Conservation (phyloP, 495 filamentous ascomycete species). For the Astrothelium subdiscretum region DNA sequence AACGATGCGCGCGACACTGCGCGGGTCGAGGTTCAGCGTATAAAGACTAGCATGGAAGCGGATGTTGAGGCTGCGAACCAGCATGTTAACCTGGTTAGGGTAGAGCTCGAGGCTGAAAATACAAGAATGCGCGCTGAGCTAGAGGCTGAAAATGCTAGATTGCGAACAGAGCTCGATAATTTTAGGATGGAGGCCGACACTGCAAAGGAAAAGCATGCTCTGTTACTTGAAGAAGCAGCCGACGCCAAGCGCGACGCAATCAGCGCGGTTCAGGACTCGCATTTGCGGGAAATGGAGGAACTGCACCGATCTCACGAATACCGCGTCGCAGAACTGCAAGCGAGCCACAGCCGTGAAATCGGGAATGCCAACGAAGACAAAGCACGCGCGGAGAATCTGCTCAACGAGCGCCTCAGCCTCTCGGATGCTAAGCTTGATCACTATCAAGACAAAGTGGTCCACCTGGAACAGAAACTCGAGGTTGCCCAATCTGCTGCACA, state of each 20-base stretch:
- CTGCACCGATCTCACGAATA: constrained; percentile 59
- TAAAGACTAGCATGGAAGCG: constrained; percentile 60
- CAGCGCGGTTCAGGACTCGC: constrained; percentile 43
- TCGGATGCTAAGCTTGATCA: constrained; percentile 69
- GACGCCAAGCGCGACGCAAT: constrained; percentile 41
- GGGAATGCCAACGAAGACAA: constrained; percentile 41
- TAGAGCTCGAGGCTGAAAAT: constrained; percentile 64
- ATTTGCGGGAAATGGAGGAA: constrained; percentile 54
- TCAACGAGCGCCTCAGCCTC: constrained; percentile 55
- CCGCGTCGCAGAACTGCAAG: constrained; percentile 47
- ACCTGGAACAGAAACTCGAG: constrained; percentile 81
- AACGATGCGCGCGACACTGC: constrained; percentile 68
- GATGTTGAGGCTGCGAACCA: constrained; percentile 73
- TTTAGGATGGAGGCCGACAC: constrained; percentile 63
- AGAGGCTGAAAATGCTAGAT: constrained; percentile 55
- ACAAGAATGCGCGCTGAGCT: constrained; percentile 54
- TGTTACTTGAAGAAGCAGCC: constrained; percentile 65
- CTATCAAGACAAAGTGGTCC: constrained; percentile 65
- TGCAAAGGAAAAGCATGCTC: constrained; percentile 57
- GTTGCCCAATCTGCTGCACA: constrained; percentile 82
- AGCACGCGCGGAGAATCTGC: constrained; percentile 23
- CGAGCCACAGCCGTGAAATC: constrained; percentile 63
- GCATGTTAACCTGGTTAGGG: constrained; percentile 67
- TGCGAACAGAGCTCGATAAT: constrained; percentile 60
- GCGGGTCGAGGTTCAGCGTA: constrained; percentile 65